A percentile compares a stretch with the other conserved stretches of the same genome.
Evolutionary conservation across 257 asterid genomes (phyloP).

Genomic region (Salvia hispanica): DNA sequence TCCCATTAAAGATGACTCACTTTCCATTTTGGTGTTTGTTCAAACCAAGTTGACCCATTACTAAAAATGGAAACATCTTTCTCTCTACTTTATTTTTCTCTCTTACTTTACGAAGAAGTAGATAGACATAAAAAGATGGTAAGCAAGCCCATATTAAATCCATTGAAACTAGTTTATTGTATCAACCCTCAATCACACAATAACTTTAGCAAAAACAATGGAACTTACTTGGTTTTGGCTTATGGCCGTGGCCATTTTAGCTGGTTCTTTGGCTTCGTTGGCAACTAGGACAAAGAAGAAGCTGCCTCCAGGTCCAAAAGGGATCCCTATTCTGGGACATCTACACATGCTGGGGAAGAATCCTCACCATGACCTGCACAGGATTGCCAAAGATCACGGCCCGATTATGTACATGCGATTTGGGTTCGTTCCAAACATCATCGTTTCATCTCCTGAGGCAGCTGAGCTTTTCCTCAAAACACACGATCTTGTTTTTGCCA

Average conservation of each 20-base stretch:
- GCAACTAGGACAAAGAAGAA: conserved; percentile 21
- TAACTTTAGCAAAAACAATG: not conserved
- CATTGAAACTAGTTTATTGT: no score
- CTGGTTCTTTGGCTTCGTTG: conserved; percentile 10
- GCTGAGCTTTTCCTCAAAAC: conserved; percentile 58
- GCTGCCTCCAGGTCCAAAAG: conserved; percentile 58
- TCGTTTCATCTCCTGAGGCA: conserved; percentile 51
- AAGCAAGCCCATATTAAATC: no score
- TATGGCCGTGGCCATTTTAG: not conserved
- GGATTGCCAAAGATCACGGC: conserved; percentile 43
- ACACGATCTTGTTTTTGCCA: conserved; percentile 47
- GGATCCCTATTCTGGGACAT: conserved; percentile 56
- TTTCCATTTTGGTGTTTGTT: no score
- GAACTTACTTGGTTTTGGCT: conserved; percentile 34
- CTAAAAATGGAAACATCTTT: no score
- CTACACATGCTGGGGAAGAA: conserved; percentile 55
- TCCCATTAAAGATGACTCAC: no score
- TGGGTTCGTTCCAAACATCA: conserved; percentile 40
- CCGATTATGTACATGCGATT: conserved; percentile 52
- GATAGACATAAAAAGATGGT: no score
- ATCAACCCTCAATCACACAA: no score
- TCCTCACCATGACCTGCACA: conserved; percentile 50
- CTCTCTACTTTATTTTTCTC: no score
- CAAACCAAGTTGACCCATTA: no score
- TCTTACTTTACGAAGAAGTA: no score